phyloP scores from a whole-genome alignment of 73 alveolate genomes.

The Stentor coeruleus region DNA sequence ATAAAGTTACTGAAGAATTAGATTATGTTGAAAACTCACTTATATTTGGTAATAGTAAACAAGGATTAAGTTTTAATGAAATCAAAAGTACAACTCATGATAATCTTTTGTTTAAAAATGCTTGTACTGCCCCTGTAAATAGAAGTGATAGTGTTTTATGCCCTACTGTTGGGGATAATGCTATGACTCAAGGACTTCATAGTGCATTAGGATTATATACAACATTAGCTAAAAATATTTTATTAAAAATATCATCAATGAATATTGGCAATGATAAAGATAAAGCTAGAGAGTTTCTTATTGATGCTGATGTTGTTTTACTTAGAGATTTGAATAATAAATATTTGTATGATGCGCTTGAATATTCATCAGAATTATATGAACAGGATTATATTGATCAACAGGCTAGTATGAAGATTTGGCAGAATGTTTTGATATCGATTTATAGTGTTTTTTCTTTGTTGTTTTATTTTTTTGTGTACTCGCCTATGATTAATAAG shows the following conservation, averaged over 20 bases:
- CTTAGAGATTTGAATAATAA: not conserved
- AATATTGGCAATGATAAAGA: not conserved
- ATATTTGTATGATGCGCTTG: not conserved
- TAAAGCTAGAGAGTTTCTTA: not conserved
- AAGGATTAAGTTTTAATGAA: not conserved
- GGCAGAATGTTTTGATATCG: not conserved
- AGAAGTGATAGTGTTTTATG: not conserved
- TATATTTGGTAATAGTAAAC: not conserved
- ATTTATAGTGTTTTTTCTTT: not conserved
- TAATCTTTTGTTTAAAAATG: not conserved
- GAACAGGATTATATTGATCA: not conserved
- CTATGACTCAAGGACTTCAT: not conserved
- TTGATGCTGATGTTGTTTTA: not conserved
- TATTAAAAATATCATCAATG: not conserved
- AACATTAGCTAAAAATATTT: not conserved
- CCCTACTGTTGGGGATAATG: not conserved
- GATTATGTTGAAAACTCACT: slow-evolving; percentile 8
- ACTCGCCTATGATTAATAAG: not conserved
- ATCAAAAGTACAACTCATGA: not conserved
- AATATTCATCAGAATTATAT: not conserved
- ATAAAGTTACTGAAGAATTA: not conserved
- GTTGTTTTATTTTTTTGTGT: not conserved
- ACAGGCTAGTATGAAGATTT: not conserved
- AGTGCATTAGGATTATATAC: not conserved
- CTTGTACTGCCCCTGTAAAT: not conserved